phyloP scores from a whole-genome alignment of 164 flowering plant species.

The Stephania yunnanensis region DNA sequence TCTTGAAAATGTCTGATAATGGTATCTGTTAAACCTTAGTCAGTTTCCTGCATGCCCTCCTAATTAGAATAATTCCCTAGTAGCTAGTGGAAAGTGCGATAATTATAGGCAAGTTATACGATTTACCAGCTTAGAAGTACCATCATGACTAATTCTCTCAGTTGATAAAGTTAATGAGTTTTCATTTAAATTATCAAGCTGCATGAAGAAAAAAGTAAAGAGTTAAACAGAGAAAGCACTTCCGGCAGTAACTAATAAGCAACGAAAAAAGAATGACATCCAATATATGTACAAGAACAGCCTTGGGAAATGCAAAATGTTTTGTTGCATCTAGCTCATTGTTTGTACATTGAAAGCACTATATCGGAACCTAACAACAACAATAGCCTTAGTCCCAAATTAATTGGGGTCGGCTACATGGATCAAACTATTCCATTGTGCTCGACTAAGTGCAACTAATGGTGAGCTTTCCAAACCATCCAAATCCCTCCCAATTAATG shows the following conservation, averaged over 20 bases:
- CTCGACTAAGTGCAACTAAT: too few species aligned
- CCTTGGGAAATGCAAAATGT: background rate
- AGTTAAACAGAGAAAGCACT: constrained; percentile 10
- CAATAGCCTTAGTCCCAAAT: too few species aligned
- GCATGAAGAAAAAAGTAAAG: constrained; percentile 16
- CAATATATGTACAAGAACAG: background rate
- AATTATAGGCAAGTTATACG: background rate
- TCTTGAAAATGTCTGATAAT: constrained; percentile 24
- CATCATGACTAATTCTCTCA: constrained; percentile 9
- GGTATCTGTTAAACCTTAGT: constrained; percentile 11
- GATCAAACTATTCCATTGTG: too few species aligned
- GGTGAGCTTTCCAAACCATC: too few species aligned
- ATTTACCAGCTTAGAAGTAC: constrained; percentile 19
- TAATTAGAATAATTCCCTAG: background rate
- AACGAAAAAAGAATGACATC: background rate
- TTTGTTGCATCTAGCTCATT: background rate
- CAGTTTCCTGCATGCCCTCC: constrained; percentile 31
- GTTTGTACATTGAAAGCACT: background rate
- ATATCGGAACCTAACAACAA: background rate
- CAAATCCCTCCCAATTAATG: too few species aligned
- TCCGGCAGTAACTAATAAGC: background rate
- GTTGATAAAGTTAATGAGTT: constrained; percentile 31
- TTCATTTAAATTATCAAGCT: constrained; percentile 84
- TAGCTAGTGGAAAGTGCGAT: background rate
- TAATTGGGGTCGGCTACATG: too few species aligned